Conservation (phyloP, 495 filamentous ascomycete genomes). For the Penicillium riverlandense region DNA sequence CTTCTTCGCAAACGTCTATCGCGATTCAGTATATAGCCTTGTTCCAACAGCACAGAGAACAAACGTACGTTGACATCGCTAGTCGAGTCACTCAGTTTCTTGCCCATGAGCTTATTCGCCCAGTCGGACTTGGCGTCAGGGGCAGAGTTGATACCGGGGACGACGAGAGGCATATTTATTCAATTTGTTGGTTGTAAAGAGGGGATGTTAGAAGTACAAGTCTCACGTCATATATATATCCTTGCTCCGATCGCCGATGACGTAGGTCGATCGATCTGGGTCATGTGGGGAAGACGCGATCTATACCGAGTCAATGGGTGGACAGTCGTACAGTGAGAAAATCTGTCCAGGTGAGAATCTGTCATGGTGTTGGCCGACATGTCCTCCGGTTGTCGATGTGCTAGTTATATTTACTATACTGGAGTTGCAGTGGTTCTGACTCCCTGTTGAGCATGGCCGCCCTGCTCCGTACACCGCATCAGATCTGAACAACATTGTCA, state of each 20-base stretch:
- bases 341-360: too few species aligned
- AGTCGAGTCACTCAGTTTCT: slow-evolving; percentile 51
- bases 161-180: slow-evolving; percentile 72
- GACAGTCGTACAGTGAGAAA: too few species aligned
- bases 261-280: slow-evolving; percentile 3
- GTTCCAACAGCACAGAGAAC: too few species aligned
- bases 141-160: slow-evolving; percentile 59
- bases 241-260: slow-evolving; percentile 1
- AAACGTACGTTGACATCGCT: slow-evolving; percentile 41
- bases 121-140: slow-evolving; percentile 54
- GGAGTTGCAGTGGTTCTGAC: too few species aligned
- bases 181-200: not conserved
- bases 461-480: too few species aligned
- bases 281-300: too few species aligned
- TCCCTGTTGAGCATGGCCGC: too few species aligned
- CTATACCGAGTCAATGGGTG: too few species aligned
- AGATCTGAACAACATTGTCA: too few species aligned
- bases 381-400: too few species aligned
- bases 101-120: slow-evolving; percentile 68
- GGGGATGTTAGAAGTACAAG: not conserved
- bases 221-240: slow-evolving; percentile 10
- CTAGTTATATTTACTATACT: too few species aligned
- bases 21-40: not conserved
- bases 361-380: too few species aligned
- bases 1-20: slow-evolving; percentile 65